Evolutionary conservation across 1,284 basidiomycete genomes (phyloP).

Genomic region (Boletus semigastroideus): DNA sequence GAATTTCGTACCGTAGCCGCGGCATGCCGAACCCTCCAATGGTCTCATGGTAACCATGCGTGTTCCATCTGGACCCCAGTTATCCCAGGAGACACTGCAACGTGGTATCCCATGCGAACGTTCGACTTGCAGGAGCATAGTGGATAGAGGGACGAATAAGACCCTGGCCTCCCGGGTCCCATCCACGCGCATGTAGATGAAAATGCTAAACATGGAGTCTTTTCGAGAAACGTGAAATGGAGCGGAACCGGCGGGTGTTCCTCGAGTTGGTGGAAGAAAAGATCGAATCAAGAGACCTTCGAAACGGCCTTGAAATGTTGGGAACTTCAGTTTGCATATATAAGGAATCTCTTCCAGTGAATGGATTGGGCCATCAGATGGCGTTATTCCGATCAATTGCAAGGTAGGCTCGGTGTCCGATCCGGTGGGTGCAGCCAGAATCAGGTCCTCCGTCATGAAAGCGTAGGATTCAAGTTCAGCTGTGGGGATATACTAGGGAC

Average conservation of each 20-base stretch:
- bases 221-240: conserved; percentile 27
- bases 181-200: neutral
- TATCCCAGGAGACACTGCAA: conserved; percentile 42
- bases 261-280: conserved; percentile 46
- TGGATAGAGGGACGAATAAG: conserved; percentile 25
- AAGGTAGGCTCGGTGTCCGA: conserved; percentile 29
- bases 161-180: conserved; percentile 14
- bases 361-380: conserved; percentile 1
- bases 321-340: conserved; percentile 41
- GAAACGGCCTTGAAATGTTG: conserved; percentile 28
- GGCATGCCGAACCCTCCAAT: conserved; percentile 55
- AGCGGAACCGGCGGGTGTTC: conserved; percentile 23
- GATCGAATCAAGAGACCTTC: conserved; percentile 43
- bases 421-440: conserved; percentile 39
- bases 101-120: conserved; percentile 42
- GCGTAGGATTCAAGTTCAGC: conserved; percentile 25
- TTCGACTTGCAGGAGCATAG: conserved; percentile 46
- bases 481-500: conserved; percentile 17
- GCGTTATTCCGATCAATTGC: conserved; percentile 33
- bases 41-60: conserved; percentile 39
- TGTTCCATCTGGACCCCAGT: conserved; percentile 50
- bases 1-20: conserved; percentile 51
- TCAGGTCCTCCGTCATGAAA: conserved; percentile 33
- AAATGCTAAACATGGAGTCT: conserved; percentile 27
- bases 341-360: conserved; percentile 31